phyloP scores from a whole-genome alignment of 2,329 filamentous ascomycete genomes.

The Botrytis sinoallii region DNA sequence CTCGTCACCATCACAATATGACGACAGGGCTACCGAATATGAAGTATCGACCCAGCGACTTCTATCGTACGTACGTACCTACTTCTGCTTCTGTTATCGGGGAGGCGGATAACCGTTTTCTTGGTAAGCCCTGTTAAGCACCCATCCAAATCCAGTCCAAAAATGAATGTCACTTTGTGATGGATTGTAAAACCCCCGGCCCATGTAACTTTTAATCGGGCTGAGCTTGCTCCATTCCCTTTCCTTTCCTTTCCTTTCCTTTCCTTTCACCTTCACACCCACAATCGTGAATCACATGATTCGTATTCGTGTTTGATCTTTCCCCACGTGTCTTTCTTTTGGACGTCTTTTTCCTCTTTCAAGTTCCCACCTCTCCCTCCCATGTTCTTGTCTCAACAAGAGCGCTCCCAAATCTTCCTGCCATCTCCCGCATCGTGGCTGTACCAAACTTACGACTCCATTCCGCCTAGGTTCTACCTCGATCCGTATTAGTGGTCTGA shows the following conservation, averaged over 20 bases:
- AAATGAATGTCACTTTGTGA: background rate
- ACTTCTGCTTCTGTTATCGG: no score
- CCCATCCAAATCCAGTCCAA: no score
- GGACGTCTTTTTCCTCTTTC: background rate
- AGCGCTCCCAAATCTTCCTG: background rate
- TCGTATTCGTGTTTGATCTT: background rate
- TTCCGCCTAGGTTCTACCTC: no score
- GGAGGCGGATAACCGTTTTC: no score
- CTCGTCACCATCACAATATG: background rate
- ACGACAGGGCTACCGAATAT: background rate
- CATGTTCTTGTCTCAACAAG: background rate
- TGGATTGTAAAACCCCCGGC: no score
- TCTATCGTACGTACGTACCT: no score
- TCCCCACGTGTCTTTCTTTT: background rate
- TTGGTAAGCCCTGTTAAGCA: no score
- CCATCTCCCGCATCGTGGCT: background rate
- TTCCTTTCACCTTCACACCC: no score
- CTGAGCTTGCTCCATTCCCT: no score
- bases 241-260: no score
- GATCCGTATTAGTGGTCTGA: background rate
- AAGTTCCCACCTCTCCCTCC: no score
- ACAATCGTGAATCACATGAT: background rate
- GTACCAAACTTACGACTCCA: background rate
- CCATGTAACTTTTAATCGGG: background rate
- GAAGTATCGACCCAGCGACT: no score